Evolutionary conservation across 2,329 filamentous ascomycete genomes (phyloP).

Genomic region (Trichoderma sp.): DNA sequence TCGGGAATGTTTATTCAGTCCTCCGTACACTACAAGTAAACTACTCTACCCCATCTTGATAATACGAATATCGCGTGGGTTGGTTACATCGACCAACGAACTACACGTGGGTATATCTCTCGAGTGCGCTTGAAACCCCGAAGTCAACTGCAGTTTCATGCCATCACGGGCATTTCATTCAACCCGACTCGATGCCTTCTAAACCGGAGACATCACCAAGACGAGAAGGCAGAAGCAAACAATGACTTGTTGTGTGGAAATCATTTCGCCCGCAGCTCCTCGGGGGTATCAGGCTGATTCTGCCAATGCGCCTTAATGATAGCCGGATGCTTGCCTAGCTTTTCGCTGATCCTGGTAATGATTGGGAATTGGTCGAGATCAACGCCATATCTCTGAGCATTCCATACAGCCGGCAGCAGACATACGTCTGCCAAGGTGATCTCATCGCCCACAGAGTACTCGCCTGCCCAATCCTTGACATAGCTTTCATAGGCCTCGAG

Average conservation of each 20-base stretch:
- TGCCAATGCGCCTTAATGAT: slow-evolving; percentile 56
- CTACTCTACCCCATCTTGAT: neutral
- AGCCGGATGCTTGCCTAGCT: slow-evolving; percentile 50
- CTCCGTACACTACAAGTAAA: neutral
- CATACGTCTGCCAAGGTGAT: slow-evolving; percentile 61
- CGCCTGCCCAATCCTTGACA: slow-evolving; percentile 42
- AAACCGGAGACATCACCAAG: too few relatives aligned
- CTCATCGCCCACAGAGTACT: slow-evolving; percentile 56
- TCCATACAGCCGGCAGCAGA: slow-evolving; percentile 60
- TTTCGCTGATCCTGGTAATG: slow-evolving; percentile 47
- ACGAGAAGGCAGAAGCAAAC: neutral
- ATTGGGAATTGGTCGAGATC: slow-evolving; percentile 52
- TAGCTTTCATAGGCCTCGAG: slow-evolving; percentile 58
- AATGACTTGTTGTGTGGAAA: neutral
- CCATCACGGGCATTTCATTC: neutral
- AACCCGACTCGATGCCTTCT: neutral
- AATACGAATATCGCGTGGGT: neutral
- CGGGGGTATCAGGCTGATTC: slow-evolving; percentile 52
- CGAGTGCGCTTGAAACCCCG: neutral
- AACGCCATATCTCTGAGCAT: slow-evolving; percentile 56
- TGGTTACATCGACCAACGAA: neutral
- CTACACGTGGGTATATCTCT: neutral
- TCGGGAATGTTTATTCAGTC: neutral
- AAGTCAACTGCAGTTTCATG: neutral
- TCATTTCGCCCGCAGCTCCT: slow-evolving; percentile 30